A percentile compares a stretch with the other conserved stretches of the same genome.
Conservation (phyloP, 1,284 basidiomycete genomes). For the Puccinia triticina region DNA sequence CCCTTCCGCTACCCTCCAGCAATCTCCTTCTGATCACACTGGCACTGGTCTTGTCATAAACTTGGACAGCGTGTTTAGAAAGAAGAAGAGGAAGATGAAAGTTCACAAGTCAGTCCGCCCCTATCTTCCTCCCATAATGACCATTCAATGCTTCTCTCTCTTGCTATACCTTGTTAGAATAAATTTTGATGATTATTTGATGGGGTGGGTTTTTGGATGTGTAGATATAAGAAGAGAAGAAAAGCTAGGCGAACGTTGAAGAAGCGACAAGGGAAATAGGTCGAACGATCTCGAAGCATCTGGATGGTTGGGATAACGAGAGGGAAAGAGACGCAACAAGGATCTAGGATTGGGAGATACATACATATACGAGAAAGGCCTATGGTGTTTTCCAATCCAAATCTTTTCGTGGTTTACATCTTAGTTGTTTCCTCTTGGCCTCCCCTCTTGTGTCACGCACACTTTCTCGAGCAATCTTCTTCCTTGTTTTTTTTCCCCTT, state of each 20-base stretch:
- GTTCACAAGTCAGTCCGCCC: slow-evolving; percentile 33
- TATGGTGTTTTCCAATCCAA: too few relatives aligned
- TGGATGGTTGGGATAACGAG: too few relatives aligned
- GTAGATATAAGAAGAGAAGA: slow-evolving; percentile 51
- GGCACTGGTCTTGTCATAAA: not conserved
- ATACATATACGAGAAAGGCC: too few relatives aligned
- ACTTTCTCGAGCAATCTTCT: too few relatives aligned
- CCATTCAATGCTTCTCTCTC: not conserved
- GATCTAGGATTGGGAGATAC: too few relatives aligned
- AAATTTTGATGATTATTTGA: not conserved
- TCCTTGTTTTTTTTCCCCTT: too few relatives aligned
- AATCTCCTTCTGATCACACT: not conserved
- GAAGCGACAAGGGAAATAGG: slow-evolving; percentile 39
- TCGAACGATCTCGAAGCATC: too few relatives aligned
- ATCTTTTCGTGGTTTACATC: too few relatives aligned
- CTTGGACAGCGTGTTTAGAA: slow-evolving; percentile 37
- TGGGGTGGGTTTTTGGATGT: not conserved
- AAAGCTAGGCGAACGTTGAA: slow-evolving; percentile 38
- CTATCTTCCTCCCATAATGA: not conserved
- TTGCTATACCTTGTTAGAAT: not conserved
- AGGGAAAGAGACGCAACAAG: too few relatives aligned
- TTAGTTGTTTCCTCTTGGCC: too few relatives aligned
- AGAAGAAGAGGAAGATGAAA: slow-evolving; percentile 48
- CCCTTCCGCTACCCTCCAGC: not conserved
- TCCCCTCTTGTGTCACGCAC: too few relatives aligned